Evolutionary conservation across 192 early-diverging fungal genomes (phyloP).

Genomic region (Chytriomyces confervae): DNA sequence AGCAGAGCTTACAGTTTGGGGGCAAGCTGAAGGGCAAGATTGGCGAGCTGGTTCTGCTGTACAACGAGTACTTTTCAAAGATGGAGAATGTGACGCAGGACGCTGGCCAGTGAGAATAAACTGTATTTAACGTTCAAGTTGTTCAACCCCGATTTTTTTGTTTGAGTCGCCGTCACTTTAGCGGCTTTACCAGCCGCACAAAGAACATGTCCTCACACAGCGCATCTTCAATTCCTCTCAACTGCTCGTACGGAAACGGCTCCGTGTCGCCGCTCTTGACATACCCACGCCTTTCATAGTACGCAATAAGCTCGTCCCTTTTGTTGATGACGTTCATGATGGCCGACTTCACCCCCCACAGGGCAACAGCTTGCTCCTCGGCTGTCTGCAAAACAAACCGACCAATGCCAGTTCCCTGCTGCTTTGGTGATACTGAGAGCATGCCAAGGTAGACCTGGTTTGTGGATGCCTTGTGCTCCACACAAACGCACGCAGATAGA

Average conservation of each 20-base stretch:
- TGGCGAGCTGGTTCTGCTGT: conserved; percentile 15
- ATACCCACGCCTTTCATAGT: neutral
- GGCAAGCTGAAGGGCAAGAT: conserved; percentile 16
- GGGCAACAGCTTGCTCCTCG: neutral
- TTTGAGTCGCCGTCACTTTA: too few relatives aligned
- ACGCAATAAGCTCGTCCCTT: neutral
- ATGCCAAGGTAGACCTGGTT: neutral
- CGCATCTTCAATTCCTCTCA: neutral
- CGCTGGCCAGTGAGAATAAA: neutral
- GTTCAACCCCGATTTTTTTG: too few relatives aligned
- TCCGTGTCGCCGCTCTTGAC: neutral
- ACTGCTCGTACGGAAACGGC: neutral
- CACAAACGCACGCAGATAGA: neutral
- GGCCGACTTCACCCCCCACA: neutral
- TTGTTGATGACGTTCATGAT: neutral
- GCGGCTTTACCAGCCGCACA: too few relatives aligned
- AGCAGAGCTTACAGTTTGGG: conserved; percentile 4
- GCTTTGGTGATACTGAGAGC: neutral
- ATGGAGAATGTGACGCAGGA: conserved; percentile 17
- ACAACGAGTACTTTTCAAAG: conserved; percentile 24
- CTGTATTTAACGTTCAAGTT: too few relatives aligned
- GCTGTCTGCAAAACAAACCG: neutral
- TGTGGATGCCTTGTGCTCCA: neutral
- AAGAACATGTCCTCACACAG: too few relatives aligned
- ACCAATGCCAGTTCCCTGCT: conserved; percentile 3